Conservation (phyloP, 2,329 filamentous ascomycete genomes). For the Alternaria gansuensis region DNA sequence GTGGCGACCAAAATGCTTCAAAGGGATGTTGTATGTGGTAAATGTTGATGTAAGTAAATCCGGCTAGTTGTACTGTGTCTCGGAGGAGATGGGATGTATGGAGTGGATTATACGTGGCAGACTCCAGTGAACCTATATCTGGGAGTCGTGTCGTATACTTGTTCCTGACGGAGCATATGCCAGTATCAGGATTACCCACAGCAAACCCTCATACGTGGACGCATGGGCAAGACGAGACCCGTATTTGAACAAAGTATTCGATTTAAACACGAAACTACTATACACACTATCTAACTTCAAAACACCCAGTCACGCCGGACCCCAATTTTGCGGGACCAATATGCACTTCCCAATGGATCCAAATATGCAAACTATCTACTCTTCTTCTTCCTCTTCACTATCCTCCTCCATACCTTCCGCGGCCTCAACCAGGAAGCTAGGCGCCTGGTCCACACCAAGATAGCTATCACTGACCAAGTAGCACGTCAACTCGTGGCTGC, state of each 20-base stretch:
- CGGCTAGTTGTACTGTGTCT: not conserved
- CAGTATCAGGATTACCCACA: not conserved
- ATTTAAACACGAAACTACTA: conserved; percentile 1
- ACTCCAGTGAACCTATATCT: not conserved
- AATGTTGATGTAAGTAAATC: not conserved
- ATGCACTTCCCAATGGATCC: not conserved
- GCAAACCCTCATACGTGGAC: not conserved
- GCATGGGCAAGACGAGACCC: not conserved
- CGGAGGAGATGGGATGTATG: not conserved
- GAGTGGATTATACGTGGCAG: not conserved
- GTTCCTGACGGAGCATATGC: not conserved
- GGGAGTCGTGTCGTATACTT: not conserved
- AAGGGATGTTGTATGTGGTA: not conserved
- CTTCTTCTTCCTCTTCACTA: conserved; percentile 74
- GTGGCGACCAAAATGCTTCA: not conserved
- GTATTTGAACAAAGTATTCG: not conserved
- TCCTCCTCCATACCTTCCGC: conserved; percentile 96
- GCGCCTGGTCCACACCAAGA: conserved; percentile 95
- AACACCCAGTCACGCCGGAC: conserved; percentile 7
- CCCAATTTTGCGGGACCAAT: conserved; percentile 1
- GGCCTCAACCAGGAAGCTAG: conserved; percentile 82
- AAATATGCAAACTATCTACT: conserved; percentile 8
- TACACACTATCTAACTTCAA: conserved; percentile 7
- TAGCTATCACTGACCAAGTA: conserved; percentile 98
- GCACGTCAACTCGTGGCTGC: conserved; percentile 86